Base-by-base conservation (phyloP, 148 eudicot species). In the Euryodendron excelsum region DNA sequence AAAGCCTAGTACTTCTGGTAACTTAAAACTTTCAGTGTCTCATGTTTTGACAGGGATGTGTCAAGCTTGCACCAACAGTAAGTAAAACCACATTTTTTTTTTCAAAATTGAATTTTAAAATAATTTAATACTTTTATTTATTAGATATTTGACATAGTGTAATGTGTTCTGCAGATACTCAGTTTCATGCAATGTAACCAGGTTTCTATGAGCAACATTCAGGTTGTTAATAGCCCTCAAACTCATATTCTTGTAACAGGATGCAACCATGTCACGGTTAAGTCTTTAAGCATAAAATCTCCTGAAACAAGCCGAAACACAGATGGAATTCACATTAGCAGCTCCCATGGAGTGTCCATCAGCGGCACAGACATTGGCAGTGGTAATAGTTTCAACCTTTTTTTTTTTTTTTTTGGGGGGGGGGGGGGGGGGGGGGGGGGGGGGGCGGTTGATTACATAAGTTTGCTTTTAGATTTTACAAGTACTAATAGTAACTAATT, bases 21-120 rank as follows among this genome's bases (percentile, higher is more conserved):
- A 28, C 30, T 50, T 48, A 5, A 30, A 8, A 72, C 23, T 66
- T 25, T 11, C 28, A 21, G 1, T 33, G 2, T 72, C 64, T 72
- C 28, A 30, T 25, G 36, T 79, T 13, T 79, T 25, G 11, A 21
- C 80, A 73, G 77, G 82, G 27, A 13, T 79, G 82, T 53, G 69
- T 73, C 76, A 73, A 63, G 65, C 82, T 73, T 65, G 82, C 82
- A 73, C 82, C 82, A 25, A 79, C 82, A 17, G 82, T 79, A 73
- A 79, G 77, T 62, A 61, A n/a, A 37, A 25, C 52, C 64, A 2
- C 0, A 11, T 20, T 5, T 73, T 55, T 5, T 0, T 7, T 61
- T n/a, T 3, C 2, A n/a, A n/a, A n/a, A n/a, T n/a, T n/a, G n/a
- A n/a, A n/a, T n/a, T n/a, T n/a, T n/a, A n/a, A n/a, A n/a, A n/a